These are phyloP conservation scores for Trichoderma brevicompactum DNA, from an alignment of 2,329 filamentous ascomycete genomes.

Conservation along the genomic window DNA sequence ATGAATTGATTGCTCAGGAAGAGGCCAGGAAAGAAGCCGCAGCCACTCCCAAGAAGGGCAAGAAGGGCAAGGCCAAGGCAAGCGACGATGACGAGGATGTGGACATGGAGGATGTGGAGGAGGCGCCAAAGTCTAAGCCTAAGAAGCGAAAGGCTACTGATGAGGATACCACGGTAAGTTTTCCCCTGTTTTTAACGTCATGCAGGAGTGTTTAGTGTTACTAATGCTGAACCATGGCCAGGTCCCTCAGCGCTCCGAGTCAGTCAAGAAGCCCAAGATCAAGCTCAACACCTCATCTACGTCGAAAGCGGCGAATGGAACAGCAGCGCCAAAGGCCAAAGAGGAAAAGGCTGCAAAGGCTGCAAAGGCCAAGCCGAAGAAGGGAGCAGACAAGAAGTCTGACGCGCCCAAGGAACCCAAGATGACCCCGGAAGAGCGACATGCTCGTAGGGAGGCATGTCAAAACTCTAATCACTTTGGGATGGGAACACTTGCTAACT, in stretches of 20 bases:
- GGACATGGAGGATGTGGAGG: slow-evolving; percentile 66
- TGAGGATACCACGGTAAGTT: slow-evolving; percentile 64
- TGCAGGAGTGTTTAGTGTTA: not conserved
- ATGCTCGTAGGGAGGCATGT: slow-evolving; percentile 62
- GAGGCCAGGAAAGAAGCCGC: slow-evolving; percentile 51
- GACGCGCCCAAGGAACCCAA: slow-evolving; percentile 60
- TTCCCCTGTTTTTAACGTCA: not conserved
- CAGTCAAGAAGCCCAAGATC: slow-evolving; percentile 70
- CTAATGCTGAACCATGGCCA: slow-evolving; percentile 36
- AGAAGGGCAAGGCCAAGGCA: slow-evolving; percentile 56
- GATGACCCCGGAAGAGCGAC: slow-evolving; percentile 61
- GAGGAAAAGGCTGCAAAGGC: slow-evolving; percentile 57
- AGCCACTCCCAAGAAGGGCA: slow-evolving; percentile 47
- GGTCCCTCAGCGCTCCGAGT: slow-evolving; percentile 63
- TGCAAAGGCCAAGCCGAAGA: slow-evolving; percentile 62
- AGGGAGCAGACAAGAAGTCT: slow-evolving; percentile 61
- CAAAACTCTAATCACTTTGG: not conserved
- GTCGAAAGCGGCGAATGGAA: slow-evolving; percentile 70
- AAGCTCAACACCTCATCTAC: slow-evolving; percentile 68
- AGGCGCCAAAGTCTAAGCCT: slow-evolving; percentile 66
- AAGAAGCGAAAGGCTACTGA: slow-evolving; percentile 85
- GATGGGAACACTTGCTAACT: slow-evolving; percentile 41
- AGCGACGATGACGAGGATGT: slow-evolving; percentile 59
- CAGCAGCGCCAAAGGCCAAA: slow-evolving; percentile 60
- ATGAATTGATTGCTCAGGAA: slow-evolving; percentile 64